Conservation (phyloP, 139 green algal genomes). For the Chlamydomonas sp. region DNA sequence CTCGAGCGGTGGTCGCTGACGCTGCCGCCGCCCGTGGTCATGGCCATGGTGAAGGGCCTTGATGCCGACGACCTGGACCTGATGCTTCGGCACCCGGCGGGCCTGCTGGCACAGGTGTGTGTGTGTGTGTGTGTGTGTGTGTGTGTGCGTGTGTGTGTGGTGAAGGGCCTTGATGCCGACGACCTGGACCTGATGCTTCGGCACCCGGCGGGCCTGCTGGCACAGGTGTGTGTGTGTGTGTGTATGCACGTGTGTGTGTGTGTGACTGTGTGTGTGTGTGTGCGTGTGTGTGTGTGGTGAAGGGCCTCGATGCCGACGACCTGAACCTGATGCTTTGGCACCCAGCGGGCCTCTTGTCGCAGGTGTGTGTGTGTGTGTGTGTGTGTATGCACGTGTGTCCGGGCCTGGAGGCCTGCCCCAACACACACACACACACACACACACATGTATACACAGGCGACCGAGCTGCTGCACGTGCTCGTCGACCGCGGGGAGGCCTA, state of each 20-base stretch:
- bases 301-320: slow-evolving; percentile 5
- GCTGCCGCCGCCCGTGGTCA: not conserved
- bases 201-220: not conserved
- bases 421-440: not conserved
- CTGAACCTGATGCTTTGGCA: slow-evolving; percentile 12
- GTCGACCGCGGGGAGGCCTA: not conserved
- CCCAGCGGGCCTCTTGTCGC: not conserved
- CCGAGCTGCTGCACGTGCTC: slow-evolving; percentile 7
- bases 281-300: not conserved
- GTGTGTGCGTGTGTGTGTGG: not conserved
- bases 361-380: not conserved
- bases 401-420: not conserved
- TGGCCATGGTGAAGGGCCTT: not conserved
- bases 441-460: not conserved
- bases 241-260: not conserved
- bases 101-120: not conserved
- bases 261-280: not conserved
- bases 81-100: not conserved
- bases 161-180: not conserved
- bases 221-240: not conserved
- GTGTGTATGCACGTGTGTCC: not conserved
- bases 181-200: not conserved
- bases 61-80: slow-evolving; percentile 16
- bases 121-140: not conserved
- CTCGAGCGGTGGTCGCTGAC: not conserved